phyloP scores from a whole-genome alignment of 2,329 filamentous ascomycete species.

The Hymenoscyphus repandus region DNA sequence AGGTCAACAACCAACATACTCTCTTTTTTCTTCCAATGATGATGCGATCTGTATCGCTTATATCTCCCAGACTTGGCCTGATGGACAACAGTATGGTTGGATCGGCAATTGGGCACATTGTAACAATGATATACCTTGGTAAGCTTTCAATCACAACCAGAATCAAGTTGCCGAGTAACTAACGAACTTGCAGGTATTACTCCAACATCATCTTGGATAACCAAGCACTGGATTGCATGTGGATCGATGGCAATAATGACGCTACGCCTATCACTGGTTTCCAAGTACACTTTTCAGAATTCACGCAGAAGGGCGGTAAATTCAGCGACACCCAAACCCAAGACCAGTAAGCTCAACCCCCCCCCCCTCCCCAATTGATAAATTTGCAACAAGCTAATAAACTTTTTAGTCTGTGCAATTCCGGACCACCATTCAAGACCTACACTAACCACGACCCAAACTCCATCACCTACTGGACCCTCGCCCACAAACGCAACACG shows the following conservation, averaged over 20 bases:
- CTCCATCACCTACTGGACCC: neutral
- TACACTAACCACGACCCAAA: neutral
- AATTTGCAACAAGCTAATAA: no score
- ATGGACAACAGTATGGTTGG: neutral
- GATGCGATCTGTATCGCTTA: neutral
- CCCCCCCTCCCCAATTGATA: no score
- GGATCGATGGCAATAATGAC: neutral
- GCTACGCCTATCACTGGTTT: neutral
- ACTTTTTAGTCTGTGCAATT: no score
- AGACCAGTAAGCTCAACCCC: no score
- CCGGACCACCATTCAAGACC: neutral
- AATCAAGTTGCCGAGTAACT: neutral
- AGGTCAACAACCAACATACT: neutral
- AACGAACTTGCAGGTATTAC: neutral
- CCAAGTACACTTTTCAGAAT: neutral
- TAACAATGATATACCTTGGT: neutral
- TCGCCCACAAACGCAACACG: neutral
- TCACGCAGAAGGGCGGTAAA: neutral
- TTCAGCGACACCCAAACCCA: no score
- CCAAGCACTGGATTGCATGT: neutral
- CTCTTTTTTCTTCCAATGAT: neutral
- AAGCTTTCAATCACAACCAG: neutral
- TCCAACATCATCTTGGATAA: neutral
- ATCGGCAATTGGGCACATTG: neutral
- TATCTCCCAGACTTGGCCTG: neutral